Base-by-base conservation (phyloP, 2,329 filamentous ascomycete genomes). In the Fusarium sp. region DNA sequence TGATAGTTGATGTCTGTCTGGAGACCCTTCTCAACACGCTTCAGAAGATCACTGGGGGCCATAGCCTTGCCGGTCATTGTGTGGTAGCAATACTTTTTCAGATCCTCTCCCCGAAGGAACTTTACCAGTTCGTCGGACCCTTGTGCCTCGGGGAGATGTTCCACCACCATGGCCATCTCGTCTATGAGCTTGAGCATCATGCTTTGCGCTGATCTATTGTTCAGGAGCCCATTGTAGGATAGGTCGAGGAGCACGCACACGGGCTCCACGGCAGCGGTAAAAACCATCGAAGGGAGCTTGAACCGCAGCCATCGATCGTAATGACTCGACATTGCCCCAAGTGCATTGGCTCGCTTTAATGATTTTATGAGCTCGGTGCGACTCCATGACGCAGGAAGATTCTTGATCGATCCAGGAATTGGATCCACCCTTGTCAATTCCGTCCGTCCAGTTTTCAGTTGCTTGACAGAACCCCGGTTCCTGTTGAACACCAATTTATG, bases 1-100 rank as follows among this genome's bases (percentile, higher is more conserved):
- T 95, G 88, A 75, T 91, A 97, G 47, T 95, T 89, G 41, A 98
- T 88, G 74, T 97, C 94, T 0, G 93, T 94, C 62, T 85, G 81
- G 65, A 82, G 82, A 2, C 92, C 91, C 1, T 81, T 78, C 11
- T 88, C 82, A 12, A 95, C 83, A 73, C 91, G 89, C 56, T 87
- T 85, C 7, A 93, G 82, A 89, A 97, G 94, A 18, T 84, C 87
- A 73, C 89, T 93, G 43, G 79, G 74, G 9, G 80, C 79, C 7
- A 85, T 82, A 54, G 90, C 89, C 59, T 87, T 81, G 28, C 73
- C 77, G 16, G 73, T 64, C 16, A 82, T 80, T 18, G 73, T 71
- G 27, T 62, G 64, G 12, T 84, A 83, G 12, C 88, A 90, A 52
- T 92, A 82, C 56, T 82, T 85, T n/a, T 92, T 83, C 31, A 93